Conservation (phyloP, 352 stramenopile species). For the Globisporangium emineosum region DNA sequence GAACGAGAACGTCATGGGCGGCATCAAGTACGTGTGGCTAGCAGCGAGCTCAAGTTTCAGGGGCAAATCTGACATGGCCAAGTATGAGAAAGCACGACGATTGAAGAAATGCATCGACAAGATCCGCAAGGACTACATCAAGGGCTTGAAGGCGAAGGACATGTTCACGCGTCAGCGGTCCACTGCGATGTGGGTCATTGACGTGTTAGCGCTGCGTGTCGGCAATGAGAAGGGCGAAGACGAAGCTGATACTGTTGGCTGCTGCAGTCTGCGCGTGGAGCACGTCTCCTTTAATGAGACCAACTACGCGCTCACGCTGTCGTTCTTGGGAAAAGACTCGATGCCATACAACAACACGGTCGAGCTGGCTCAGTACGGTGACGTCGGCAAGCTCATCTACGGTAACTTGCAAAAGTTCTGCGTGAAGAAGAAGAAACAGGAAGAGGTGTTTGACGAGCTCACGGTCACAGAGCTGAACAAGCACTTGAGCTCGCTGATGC, state of each 20-base stretch:
- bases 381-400: conserved; percentile 91
- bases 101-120: conserved; percentile 98
- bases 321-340: conserved; percentile 99
- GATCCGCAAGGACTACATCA: conserved; percentile 91
- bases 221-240: conserved; percentile 99
- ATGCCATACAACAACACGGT: conserved; percentile 99
- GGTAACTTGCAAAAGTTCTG: conserved; percentile 97
- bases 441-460: conserved; percentile 98
- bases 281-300: conserved; percentile 95
- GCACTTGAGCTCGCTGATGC: conserved; percentile 98
- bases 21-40: conserved; percentile 99
- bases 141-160: conserved; percentile 87
- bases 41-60: conserved; percentile 98
- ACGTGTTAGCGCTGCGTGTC: conserved; percentile 99
- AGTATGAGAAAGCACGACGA: conserved; percentile 98
- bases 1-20: conserved; percentile 99
- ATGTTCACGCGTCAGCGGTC: conserved; percentile 92
- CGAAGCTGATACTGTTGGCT: conserved; percentile 99
- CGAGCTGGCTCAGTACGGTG: conserved; percentile 89
- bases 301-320: conserved; percentile 95
- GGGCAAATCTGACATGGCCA: conserved; percentile 97
- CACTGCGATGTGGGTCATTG: conserved; percentile 99
- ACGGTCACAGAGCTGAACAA: conserved; percentile 96
- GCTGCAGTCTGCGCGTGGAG: conserved; percentile 98
- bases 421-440: conserved; percentile 92